Conservation (phyloP, 306 rosid genomes). For the Medicago arabica region DNA sequence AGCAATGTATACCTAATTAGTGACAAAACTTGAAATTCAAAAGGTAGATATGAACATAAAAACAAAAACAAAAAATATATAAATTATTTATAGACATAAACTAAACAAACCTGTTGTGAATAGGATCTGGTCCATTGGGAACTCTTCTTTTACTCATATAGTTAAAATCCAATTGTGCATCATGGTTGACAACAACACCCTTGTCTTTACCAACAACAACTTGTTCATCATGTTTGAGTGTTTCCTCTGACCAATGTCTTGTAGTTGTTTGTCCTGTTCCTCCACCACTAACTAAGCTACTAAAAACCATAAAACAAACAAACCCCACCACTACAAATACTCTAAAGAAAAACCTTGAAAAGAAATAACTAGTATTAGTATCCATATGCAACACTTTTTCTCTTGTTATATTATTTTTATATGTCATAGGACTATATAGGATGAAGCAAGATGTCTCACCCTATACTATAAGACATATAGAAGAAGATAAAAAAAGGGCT, state of each 20-base stretch:
- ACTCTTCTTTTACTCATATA: constrained; percentile 88
- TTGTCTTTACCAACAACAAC: constrained; percentile 41
- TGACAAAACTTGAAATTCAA: constrained; percentile 27
- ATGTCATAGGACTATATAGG: constrained; percentile 22
- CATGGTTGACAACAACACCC: constrained; percentile 44
- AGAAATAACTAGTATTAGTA: constrained; percentile 40
- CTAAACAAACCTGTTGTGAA: constrained; percentile 83
- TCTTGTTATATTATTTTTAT: constrained; percentile 26
- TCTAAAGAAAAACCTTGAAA: constrained; percentile 52
- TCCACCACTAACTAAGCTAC: constrained; percentile 45
- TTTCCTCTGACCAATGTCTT: constrained; percentile 36
- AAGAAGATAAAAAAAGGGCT: constrained; percentile 35
- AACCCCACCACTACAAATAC: constrained; percentile 56
- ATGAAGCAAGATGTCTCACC: constrained; percentile 10
- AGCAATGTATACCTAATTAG: background rate
- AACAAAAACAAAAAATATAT: background rate
- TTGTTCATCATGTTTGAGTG: constrained; percentile 34
- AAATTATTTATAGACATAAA: constrained; percentile 5
- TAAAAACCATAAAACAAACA: constrained; percentile 61
- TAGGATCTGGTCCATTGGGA: constrained; percentile 95
- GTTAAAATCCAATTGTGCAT: constrained; percentile 61
- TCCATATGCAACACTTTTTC: constrained; percentile 45
- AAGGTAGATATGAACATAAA: background rate
- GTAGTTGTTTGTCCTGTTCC: constrained; percentile 33
- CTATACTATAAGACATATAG: constrained; percentile 38